These are phyloP conservation scores for Didymella pomorum DNA, from an alignment of 2,329 filamentous ascomycete genomes.

Conservation along the genomic window DNA sequence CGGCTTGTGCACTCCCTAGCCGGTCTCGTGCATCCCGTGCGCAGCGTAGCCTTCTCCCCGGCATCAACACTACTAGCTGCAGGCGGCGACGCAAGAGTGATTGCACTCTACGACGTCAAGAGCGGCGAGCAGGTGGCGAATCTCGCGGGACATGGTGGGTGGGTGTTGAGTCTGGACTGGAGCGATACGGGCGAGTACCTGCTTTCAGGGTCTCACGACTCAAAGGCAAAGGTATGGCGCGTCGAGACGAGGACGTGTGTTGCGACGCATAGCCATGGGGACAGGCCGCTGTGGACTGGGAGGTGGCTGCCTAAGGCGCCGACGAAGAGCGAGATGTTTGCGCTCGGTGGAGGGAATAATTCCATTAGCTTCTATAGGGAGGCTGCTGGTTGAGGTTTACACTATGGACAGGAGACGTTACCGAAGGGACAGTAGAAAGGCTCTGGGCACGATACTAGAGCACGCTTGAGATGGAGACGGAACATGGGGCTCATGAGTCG, in stretches of 20 bases:
- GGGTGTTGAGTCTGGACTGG: constrained; percentile 93
- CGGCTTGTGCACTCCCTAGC: constrained; percentile 85
- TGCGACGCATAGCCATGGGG: constrained; percentile 90
- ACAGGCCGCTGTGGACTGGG: constrained; percentile 51
- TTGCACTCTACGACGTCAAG: constrained; percentile 89
- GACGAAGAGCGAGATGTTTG: constrained; percentile 52
- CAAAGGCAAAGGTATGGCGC: constrained; percentile 96
- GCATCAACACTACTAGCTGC: constrained; percentile 84
- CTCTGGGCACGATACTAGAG: too few relatives aligned
- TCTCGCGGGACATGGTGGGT: constrained; percentile 78
- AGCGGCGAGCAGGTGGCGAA: constrained; percentile 94
- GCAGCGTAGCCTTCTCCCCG: constrained; percentile 87
- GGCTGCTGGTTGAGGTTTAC: constrained; percentile 45
- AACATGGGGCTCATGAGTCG: too few relatives aligned
- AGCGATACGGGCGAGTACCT: constrained; percentile 91
- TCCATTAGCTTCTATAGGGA: constrained; percentile 52
- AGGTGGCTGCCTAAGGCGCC: constrained; percentile 51
- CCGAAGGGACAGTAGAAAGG: too few relatives aligned
- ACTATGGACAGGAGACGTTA: too few relatives aligned
- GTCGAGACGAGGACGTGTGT: constrained; percentile 85
- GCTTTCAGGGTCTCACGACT: constrained; percentile 87
- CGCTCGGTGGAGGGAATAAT: constrained; percentile 48
- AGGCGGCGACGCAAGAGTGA: constrained; percentile 86
- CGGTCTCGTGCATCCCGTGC: constrained; percentile 85
- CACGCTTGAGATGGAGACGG: too few relatives aligned